Base-by-base conservation (phyloP, 345 rosid species). In the Salix suchowensis region DNA sequence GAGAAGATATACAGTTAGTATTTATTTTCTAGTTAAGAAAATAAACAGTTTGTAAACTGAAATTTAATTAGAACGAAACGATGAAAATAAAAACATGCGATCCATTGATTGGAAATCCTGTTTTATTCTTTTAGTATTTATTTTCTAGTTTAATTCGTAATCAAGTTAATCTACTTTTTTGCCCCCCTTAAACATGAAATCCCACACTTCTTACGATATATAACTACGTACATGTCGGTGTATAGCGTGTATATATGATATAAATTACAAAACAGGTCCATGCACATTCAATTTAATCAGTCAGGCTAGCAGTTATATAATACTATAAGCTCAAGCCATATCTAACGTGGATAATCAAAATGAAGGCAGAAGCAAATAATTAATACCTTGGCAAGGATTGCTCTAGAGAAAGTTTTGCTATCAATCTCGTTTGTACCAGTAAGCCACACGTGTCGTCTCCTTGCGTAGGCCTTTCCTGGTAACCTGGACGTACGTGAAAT, bases 371-470 rank as follows among this genome's bases (percentile, higher is more conserved):
- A 30, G 16, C n/a, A 54, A 37, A 5, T 37, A 12, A 39, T 83
- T 37, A 12, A 39, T 83, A 96, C 99, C 97, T 92, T 94, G 55
- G 99, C 99, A 15, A 94, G 94, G 80, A 96, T 94, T 50, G 98
- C 96, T 87, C 99, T 87, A 12, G 96, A 87, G 72, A 94, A 94
- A 6, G 88, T 92, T 85, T 91, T 96, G 89, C 97, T 90, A 77
- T 96, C 99, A 36, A 88, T 91, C 65, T 94, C 97, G 69, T 88
- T 91, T 30, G 97, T 94, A 72, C 96, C 91, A 14, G 86, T 83
- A 23, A 94, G 92, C 99, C 99, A 96, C 64, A 87, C 89, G 71
- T 94, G 96, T 64, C 92, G 89, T 81, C 87, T 79, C 87, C 86
- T 88, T 14, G 96, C 84, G 80, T 88, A 92, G 14, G 98, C 97